Evolutionary conservation across 2,329 filamentous ascomycete species (phyloP).

Genomic region (Daldinia sp.): DNA sequence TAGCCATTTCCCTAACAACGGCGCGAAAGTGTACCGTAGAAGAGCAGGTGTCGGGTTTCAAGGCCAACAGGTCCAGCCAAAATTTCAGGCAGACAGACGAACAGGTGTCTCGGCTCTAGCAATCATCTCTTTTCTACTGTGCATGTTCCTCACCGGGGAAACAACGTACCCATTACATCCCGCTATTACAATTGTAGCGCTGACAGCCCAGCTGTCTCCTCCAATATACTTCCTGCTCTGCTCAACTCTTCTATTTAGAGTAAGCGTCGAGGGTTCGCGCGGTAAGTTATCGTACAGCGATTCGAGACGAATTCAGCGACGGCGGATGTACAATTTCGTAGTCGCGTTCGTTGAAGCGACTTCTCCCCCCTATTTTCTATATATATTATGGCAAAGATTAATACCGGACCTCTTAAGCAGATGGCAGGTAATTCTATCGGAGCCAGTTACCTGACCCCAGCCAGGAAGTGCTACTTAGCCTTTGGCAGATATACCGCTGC

Average conservation of each 20-base stretch:
- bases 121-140: conserved; percentile 2
- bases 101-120: neutral
- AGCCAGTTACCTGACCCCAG: conserved; percentile 3
- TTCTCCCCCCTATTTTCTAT: conserved; percentile 34
- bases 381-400: conserved; percentile 37
- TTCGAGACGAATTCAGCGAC: conserved; percentile 23
- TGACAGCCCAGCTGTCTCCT: conserved; percentile 38
- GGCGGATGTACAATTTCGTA: conserved; percentile 12
- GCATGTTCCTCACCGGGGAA: conserved; percentile 9
- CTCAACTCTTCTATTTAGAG: conserved; percentile 22
- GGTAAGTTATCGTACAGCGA: conserved; percentile 19
- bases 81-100: neutral
- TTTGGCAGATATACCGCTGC: conserved; percentile 10
- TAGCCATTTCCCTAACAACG: neutral
- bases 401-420: conserved; percentile 22
- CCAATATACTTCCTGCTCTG: conserved; percentile 3
- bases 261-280: conserved; percentile 17
- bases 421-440: conserved; percentile 22
- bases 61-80: conserved; percentile 1
- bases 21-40: neutral
- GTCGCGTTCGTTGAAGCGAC: conserved; percentile 20
- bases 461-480: conserved; percentile 26
- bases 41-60: neutral
- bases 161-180: conserved; percentile 46
- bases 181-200: conserved; percentile 37